Conservation (phyloP, 2,329 filamentous ascomycete species). For the Sporothrix luriei region DNA sequence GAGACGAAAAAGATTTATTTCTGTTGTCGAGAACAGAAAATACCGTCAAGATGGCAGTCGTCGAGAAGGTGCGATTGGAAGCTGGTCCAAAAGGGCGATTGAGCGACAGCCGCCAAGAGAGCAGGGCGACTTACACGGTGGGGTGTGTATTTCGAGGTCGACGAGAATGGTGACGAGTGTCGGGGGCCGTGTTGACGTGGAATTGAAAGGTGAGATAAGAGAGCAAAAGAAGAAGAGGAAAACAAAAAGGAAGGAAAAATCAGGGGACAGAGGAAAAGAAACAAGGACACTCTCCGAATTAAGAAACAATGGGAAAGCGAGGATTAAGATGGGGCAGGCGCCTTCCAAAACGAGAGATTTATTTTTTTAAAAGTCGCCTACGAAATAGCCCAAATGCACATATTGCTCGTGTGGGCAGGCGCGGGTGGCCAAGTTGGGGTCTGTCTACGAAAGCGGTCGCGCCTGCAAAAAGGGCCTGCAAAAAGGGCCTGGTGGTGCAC, state of each 20-base stretch:
- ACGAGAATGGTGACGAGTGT: not conserved
- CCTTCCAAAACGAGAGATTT: constrained; percentile 25
- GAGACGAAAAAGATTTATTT: not conserved
- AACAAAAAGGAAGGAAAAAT: not conserved
- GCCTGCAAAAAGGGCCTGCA: not conserved
- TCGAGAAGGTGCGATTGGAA: not conserved
- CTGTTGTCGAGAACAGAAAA: not conserved
- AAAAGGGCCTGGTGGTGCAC: constrained; percentile 1
- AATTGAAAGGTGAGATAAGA: not conserved
- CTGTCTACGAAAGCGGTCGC: not conserved
- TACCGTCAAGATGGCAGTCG: not conserved
- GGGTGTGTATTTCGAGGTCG: constrained; percentile 10
- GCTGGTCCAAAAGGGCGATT: not conserved
- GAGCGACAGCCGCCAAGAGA: constrained; percentile 24
- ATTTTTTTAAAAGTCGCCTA: constrained; percentile 6
- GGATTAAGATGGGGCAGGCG: not conserved
- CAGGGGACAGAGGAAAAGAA: not conserved
- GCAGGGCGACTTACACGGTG: constrained; percentile 25
- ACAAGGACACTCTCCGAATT: not conserved
- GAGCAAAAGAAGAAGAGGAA: not conserved
- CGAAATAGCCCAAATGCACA: not conserved
- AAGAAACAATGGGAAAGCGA: constrained; percentile 4
- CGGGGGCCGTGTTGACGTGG: not conserved
- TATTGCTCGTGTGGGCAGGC: constrained; percentile 10
- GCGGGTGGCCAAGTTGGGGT: constrained; percentile 14